Conservation (phyloP, 257 asterid species). For the Przewalskia tangutica region DNA sequence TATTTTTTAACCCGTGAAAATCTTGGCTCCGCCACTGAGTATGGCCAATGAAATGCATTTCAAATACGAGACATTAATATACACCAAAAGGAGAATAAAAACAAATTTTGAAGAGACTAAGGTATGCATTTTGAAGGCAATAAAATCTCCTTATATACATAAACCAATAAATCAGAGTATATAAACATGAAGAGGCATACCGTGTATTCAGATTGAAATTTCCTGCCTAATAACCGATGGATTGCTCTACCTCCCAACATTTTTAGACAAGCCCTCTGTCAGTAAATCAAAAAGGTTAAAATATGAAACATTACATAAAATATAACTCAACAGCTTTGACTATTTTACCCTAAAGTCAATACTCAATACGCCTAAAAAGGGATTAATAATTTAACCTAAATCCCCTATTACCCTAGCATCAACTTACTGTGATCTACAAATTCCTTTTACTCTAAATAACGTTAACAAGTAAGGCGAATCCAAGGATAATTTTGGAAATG, state of each 20-base stretch:
- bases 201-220: conserved; percentile 30
- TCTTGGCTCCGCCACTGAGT: too few species aligned
- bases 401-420: neutral
- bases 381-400: neutral
- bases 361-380: neutral
- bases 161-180: neutral
- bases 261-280: conserved; percentile 26
- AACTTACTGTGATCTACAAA: neutral
- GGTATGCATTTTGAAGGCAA: neutral
- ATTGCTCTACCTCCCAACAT: conserved; percentile 47
- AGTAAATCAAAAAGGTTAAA: neutral
- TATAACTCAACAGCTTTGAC: neutral
- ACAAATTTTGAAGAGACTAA: neutral
- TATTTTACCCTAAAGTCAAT: neutral
- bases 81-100: neutral
- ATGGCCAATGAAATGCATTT: neutral
- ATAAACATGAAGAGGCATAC: conserved; percentile 9
- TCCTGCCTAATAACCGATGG: conserved; percentile 36
- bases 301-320: neutral
- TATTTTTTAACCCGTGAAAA: too few species aligned
- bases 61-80: neutral
- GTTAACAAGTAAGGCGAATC: neutral
- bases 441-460: neutral
- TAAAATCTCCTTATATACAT: neutral
- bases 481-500: neutral